Percentiles rank a stretch among this genome's conserved stretches.
phyloP scores from a whole-genome alignment of 139 green algal genomes.

The Picochlorum sp. region DNA sequence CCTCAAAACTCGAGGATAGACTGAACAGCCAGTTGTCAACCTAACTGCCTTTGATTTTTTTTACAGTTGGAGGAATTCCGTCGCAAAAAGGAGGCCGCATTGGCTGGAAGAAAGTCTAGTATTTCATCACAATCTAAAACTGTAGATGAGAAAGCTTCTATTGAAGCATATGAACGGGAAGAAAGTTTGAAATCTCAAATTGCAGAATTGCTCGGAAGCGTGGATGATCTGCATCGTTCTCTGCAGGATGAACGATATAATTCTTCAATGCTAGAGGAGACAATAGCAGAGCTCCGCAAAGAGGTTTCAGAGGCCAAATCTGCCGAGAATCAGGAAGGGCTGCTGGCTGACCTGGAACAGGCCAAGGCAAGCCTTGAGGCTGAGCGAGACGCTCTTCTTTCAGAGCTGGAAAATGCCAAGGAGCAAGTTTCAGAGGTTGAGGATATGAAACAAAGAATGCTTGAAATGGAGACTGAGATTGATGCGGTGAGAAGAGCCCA shows the following conservation, averaged over 20 bases:
- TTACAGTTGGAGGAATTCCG: conserved; percentile 16
- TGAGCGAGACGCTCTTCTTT: conserved; percentile 1
- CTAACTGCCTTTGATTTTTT: neutral
- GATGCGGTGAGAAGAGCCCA: conserved; percentile 1
- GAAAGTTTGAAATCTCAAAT: conserved; percentile 11
- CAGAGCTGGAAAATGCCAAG: neutral
- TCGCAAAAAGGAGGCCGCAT: conserved; percentile 4
- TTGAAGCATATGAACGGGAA: neutral
- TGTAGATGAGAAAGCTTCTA: neutral
- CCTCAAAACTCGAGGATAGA: too few species aligned
- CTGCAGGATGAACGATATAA: conserved; percentile 23
- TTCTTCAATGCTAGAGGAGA: conserved; percentile 1
- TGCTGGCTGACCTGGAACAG: too few species aligned
- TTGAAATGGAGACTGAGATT: neutral
- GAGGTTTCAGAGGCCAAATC: neutral
- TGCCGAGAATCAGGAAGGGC: neutral
- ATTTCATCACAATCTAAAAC: neutral
- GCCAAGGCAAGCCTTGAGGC: neutral
- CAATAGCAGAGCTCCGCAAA: neutral
- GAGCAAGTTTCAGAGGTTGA: neutral
- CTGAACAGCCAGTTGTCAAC: neutral
- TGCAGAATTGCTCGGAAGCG: conserved; percentile 7
- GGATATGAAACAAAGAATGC: neutral
- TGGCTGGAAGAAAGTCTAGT: neutral
- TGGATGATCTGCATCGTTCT: conserved; percentile 14